These are phyloP conservation scores for Zasmidium angulare DNA, from an alignment of 2,329 filamentous ascomycete genomes.

Conservation along the genomic window DNA sequence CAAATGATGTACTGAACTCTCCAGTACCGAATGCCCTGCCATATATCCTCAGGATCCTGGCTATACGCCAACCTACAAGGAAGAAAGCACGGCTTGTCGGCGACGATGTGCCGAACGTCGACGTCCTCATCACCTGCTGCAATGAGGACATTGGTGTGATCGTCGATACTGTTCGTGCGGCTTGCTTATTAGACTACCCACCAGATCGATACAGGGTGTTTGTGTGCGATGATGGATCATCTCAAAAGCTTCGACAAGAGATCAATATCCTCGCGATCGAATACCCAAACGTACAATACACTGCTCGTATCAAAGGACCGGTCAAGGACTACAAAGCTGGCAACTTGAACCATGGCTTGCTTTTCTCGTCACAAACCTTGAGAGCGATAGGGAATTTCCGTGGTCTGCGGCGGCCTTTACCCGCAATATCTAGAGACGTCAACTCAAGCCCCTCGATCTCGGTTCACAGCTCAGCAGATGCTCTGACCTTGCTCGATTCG, in stretches of 20 bases:
- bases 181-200: conserved; percentile 13
- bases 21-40: neutral
- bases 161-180: conserved; percentile 16
- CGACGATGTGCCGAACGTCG: neutral
- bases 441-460: no score
- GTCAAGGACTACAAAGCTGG: conserved; percentile 12
- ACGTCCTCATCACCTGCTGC: neutral
- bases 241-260: neutral
- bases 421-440: no score
- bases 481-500: no score
- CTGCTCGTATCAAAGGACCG: conserved; percentile 4
- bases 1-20: neutral
- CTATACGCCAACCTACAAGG: neutral
- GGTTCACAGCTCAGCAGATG: no score
- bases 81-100: neutral
- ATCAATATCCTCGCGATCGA: no score
- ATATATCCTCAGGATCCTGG: neutral
- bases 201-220: conserved; percentile 9
- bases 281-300: conserved; percentile 9
- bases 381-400: no score
- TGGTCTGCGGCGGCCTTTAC: no score
- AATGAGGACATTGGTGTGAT: conserved; percentile 10
- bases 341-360: conserved; percentile 13
- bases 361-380: no score
- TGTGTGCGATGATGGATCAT: conserved; percentile 12